These are phyloP conservation scores for Avena sativa DNA, from an alignment of 176 grass and related monocot species.

Conservation along the genomic window DNA sequence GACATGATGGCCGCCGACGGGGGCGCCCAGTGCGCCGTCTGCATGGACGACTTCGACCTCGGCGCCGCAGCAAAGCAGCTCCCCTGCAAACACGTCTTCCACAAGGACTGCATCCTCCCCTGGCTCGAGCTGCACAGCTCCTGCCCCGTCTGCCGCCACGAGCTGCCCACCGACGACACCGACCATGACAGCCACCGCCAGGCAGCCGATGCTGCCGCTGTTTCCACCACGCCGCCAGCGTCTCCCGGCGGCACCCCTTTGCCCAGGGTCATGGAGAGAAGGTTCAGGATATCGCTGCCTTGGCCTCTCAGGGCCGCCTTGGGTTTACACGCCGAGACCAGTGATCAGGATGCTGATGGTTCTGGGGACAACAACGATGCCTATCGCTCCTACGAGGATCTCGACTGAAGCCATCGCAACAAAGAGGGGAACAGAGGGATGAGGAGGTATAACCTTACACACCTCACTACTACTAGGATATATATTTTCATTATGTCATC, in stretches of 20 bases:
- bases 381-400: slow-evolving; percentile 62
- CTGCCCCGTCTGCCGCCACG: slow-evolving; percentile 88
- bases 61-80: slow-evolving; percentile 76
- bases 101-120: slow-evolving; percentile 93
- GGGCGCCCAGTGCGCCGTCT: slow-evolving; percentile 84
- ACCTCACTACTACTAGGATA: no score
- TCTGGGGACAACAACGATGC: slow-evolving; percentile 37
- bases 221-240: background rate
- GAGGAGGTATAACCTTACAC: slow-evolving; percentile 40
- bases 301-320: slow-evolving; percentile 61
- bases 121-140: slow-evolving; percentile 98
- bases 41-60: slow-evolving; percentile 83
- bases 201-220: background rate
- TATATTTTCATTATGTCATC: no score
- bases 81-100: slow-evolving; percentile 94
- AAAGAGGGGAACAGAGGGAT: slow-evolving; percentile 19
- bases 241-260: slow-evolving; percentile 35
- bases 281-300: slow-evolving; percentile 96
- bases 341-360: slow-evolving; percentile 41
- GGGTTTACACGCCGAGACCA: slow-evolving; percentile 43
- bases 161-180: slow-evolving; percentile 79
- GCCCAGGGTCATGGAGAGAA: slow-evolving; percentile 65
- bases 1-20: slow-evolving; percentile 72
- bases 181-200: slow-evolving; percentile 43
- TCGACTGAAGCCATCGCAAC: slow-evolving; percentile 60